Percentiles rank a stretch among this genome's conserved stretches.
Conservation (phyloP, 1,284 basidiomycete species). For the Tremellales sp. region DNA sequence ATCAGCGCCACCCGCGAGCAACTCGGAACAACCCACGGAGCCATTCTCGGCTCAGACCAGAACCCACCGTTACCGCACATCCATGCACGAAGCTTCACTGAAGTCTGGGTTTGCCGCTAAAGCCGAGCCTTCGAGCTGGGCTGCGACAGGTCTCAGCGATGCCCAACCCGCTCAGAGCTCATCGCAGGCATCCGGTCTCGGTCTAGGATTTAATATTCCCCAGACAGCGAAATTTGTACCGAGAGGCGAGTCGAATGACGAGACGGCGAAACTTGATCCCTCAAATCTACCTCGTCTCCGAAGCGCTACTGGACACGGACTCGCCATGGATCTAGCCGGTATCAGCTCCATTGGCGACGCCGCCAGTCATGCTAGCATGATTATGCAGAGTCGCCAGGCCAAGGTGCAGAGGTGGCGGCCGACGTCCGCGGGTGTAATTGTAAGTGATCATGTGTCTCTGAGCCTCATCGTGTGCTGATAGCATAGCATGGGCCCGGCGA, state of each 20-base stretch:
- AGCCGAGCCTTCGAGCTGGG: not conserved
- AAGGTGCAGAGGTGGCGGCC: conserved; percentile 55
- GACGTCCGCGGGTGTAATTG: not conserved
- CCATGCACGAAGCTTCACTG: conserved; percentile 32
- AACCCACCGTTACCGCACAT: conserved; percentile 32
- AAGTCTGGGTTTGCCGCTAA: conserved; percentile 12
- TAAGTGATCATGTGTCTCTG: conserved; percentile 17
- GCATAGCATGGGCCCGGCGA: conserved; percentile 2
- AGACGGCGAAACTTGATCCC: conserved; percentile 16
- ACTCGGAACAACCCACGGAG: conserved; percentile 8
- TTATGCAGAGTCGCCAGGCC: conserved; percentile 54
- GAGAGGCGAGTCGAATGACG: conserved; percentile 5
- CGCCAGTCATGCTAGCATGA: conserved; percentile 53
- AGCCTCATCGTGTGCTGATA: conserved; percentile 9
- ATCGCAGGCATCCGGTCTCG: conserved; percentile 12
- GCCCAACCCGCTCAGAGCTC: not conserved
- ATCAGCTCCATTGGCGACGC: conserved; percentile 49
- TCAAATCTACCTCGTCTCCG: not conserved
- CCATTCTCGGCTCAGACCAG: conserved; percentile 4
- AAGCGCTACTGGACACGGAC: conserved; percentile 12
- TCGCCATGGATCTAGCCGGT: conserved; percentile 38
- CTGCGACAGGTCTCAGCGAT: not conserved
- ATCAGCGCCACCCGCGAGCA: conserved; percentile 24
- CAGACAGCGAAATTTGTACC: conserved; percentile 4
- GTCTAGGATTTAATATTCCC: conserved; percentile 27